Evolutionary conservation across 1,284 basidiomycete species (phyloP), one percentile per base, ranked within the genome.

Genomic region (Golubevia sp.): DNA sequence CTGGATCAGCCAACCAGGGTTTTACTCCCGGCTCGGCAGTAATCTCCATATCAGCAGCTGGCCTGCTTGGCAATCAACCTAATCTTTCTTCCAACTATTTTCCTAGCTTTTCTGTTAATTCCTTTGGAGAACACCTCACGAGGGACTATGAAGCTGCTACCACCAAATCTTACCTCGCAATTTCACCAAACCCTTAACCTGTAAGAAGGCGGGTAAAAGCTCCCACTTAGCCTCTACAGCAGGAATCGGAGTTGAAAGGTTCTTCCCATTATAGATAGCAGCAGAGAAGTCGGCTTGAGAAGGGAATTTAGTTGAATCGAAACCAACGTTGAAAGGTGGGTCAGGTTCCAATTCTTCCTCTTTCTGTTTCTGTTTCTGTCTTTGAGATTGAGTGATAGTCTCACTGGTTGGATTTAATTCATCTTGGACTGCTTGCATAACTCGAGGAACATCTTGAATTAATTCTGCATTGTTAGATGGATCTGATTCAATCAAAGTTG

Each of bases 1-100:
- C 79, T 15, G 81, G 80, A 63, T 83, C 80, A 38, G 78, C 77
- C 52, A 78, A 53, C 76, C 77, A 83, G 3, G 81, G 81, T 68
- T 79, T 81, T 30, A 77, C 81, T 8, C 76, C 79, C 7, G 50
- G 74, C 58, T 80, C 78, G 38, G 59, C 58, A 30, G 64, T 58
- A 61, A 83, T 58, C 53, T 49, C 58, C 60, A 83, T 71, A n/a
- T n/a, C n/a, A n/a, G n/a, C n/a, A n/a, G n/a, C n/a, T n/a, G n/a
- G n/a, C n/a, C n/a, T n/a, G n/a, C n/a, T n/a, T n/a, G n/a, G n/a
- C n/a, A n/a, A n/a, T n/a, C n/a, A n/a, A n/a, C n/a, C n/a, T n/a
- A n/a, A n/a, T n/a, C n/a, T n/a, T n/a, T n/a, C n/a, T n/a, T n/a
- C n/a, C n/a, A n/a, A n/a, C n/a, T n/a, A n/a, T n/a, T n/a, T n/a